Evolutionary conservation across 2,329 filamentous ascomycete species (phyloP).

Genomic region (Fusarium hostae): DNA sequence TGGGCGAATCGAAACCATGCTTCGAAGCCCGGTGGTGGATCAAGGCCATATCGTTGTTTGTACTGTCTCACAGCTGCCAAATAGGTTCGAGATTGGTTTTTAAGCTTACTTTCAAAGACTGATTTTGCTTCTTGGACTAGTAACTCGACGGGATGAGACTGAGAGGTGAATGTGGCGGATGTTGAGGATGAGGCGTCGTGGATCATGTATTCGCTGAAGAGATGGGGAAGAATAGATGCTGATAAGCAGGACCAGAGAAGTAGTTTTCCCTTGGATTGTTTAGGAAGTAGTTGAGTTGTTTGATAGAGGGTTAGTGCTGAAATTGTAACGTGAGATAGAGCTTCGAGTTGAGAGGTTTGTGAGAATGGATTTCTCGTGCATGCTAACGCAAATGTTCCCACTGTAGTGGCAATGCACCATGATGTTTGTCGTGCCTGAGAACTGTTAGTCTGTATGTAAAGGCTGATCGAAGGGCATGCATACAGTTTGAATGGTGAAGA

Average conservation of each 20-base stretch:
- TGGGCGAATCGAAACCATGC: constrained; percentile 58
- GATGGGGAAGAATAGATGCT: constrained; percentile 47
- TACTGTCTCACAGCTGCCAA: constrained; percentile 55
- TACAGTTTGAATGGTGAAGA: constrained; percentile 47
- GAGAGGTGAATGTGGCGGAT: not conserved
- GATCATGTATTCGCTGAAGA: constrained; percentile 45
- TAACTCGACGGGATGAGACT: constrained; percentile 51
- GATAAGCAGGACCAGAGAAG: constrained; percentile 48
- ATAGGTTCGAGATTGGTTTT: constrained; percentile 53
- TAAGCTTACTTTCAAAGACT: constrained; percentile 47
- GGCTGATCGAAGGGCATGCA: too few relatives aligned
- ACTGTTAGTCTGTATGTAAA: too few relatives aligned
- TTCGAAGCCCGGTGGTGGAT: constrained; percentile 60
- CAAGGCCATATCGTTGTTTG: constrained; percentile 53
- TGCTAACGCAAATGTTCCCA: constrained; percentile 49
- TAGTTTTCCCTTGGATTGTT: constrained; percentile 40
- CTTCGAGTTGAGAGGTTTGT: constrained; percentile 43
- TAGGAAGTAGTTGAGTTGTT: constrained; percentile 46
- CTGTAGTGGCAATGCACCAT: constrained; percentile 46
- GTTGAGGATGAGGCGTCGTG: constrained; percentile 15
- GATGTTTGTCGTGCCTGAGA: constrained; percentile 50
- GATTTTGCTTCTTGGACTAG: constrained; percentile 45
- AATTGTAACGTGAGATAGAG: constrained; percentile 41
- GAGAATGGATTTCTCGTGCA: constrained; percentile 45
- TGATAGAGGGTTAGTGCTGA: constrained; percentile 50